Evolutionary conservation across 345 rosid genomes (phyloP).

Genomic region (Triadica sebifera): DNA sequence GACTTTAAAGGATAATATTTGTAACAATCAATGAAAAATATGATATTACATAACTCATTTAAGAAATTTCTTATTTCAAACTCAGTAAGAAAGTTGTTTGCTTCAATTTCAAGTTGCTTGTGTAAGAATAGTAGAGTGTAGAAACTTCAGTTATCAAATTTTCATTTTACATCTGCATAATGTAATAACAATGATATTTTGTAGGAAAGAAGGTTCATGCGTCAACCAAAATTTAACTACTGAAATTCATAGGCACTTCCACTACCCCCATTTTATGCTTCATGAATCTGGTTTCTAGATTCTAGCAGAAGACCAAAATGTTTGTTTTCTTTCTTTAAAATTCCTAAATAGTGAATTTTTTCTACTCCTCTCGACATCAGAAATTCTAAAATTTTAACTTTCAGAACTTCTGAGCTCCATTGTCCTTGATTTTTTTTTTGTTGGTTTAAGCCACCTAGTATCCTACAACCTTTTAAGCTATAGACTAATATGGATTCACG

Average conservation of each 20-base stretch:
- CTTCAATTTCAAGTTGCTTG: background rate
- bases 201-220: background rate
- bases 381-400: background rate
- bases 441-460: too few species aligned
- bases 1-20: background rate
- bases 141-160: background rate
- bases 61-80: background rate
- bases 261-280: background rate
- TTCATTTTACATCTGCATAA: background rate
- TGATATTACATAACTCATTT: background rate
- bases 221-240: background rate
- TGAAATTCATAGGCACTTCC: background rate
- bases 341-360: background rate
- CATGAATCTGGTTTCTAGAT: background rate
- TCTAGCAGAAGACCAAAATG: background rate
- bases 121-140: background rate
- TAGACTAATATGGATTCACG: too few species aligned
- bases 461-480: too few species aligned
- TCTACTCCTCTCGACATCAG: background rate
- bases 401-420: constrained; percentile 2
- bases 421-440: background rate
- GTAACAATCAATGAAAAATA: background rate
- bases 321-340: background rate
- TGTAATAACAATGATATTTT: background rate
- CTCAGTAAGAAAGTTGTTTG: background rate